Evolutionary conservation across 139 green algal genomes (phyloP), one percentile per base, ranked within the genome.

Genomic region (Asterochloris sp.): DNA sequence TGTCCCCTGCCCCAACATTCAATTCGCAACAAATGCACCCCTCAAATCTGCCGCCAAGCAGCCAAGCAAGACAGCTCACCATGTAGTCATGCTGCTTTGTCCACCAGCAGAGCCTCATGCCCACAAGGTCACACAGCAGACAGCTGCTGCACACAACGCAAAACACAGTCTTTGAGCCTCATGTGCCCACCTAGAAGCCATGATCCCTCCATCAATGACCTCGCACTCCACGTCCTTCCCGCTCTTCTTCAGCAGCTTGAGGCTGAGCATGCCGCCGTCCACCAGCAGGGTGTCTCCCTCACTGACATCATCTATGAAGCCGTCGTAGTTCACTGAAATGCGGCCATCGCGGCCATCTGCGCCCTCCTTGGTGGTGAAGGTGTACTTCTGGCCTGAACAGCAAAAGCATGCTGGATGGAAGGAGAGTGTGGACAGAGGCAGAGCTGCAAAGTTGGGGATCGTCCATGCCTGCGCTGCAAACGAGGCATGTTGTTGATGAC

Each of bases 321-420:
- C 92, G 68, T 95, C 91, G 79, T 97, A 97, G 85, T 97, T 97
- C 0, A 97, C 92, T 62, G 81, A 87, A 24, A 95, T 89, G 81
- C 91, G 85, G 62, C 77, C 71, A 74, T 90, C 85, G 11, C 60
- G 84, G 62, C 90, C 90, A 66, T 92, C 89, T 11, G 88, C 89
- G 23, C 90, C 91, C 76, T 93, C 89, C 16, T 78, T 80, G 75
- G 93, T 94, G 10, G 93, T 97, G 86, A 95, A 95, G 6, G 79
- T 90, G 73, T 90, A 88, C 23, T 73, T 82, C 21, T 95, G 88
- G 2, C 92, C 92, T 67, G 83, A 17, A 17, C 76, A 54, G 38
- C 38, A 54, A 2, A 54, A 54, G 38, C 38, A 6, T 10, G 38
- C 38, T 54, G 38, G 38, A 54, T 54, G 38, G 6, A 54, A 54